phyloP scores from a whole-genome alignment of 345 rosid species.

The Toxicodendron radicans region DNA sequence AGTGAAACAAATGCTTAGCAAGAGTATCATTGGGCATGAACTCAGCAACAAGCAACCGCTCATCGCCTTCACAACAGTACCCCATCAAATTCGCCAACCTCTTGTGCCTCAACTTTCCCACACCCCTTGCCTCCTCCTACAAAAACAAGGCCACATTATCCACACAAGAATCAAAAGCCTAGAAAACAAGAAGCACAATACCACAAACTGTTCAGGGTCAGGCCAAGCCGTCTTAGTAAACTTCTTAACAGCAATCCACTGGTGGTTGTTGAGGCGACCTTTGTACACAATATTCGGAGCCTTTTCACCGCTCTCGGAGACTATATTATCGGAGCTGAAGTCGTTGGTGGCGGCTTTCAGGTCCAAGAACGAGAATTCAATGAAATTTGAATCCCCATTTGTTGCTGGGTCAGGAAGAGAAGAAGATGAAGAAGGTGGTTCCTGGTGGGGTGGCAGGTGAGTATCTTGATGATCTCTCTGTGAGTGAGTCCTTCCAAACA shows the following conservation, averaged over 20 bases:
- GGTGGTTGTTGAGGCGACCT: slow-evolving; percentile 63
- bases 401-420: slow-evolving; percentile 35
- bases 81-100: slow-evolving; percentile 94
- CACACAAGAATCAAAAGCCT: slow-evolving; percentile 1
- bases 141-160: slow-evolving; percentile 7
- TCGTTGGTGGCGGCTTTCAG: slow-evolving; percentile 66
- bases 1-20: slow-evolving; percentile 93
- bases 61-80: slow-evolving; percentile 95
- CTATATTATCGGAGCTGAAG: slow-evolving; percentile 67
- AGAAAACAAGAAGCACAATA: slow-evolving; percentile 21
- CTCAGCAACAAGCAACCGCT: slow-evolving; percentile 96
- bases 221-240: slow-evolving; percentile 84
- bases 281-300: slow-evolving; percentile 63
- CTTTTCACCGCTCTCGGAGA: slow-evolving; percentile 70
- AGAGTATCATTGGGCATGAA: slow-evolving; percentile 97
- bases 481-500: slow-evolving; percentile 40
- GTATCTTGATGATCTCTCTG: slow-evolving; percentile 31
- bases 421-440: slow-evolving; percentile 27
- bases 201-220: slow-evolving; percentile 75
- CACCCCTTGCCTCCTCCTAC: slow-evolving; percentile 92
- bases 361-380: slow-evolving; percentile 65
- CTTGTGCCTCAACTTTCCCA: slow-evolving; percentile 83
- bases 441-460: slow-evolving; percentile 19
- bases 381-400: slow-evolving; percentile 50
- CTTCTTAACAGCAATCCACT: slow-evolving; percentile 89